A percentile compares a stretch with the other conserved stretches of the same genome.
Conservation (phyloP, 495 filamentous ascomycete species). For the Trypethelium eluteriae region DNA sequence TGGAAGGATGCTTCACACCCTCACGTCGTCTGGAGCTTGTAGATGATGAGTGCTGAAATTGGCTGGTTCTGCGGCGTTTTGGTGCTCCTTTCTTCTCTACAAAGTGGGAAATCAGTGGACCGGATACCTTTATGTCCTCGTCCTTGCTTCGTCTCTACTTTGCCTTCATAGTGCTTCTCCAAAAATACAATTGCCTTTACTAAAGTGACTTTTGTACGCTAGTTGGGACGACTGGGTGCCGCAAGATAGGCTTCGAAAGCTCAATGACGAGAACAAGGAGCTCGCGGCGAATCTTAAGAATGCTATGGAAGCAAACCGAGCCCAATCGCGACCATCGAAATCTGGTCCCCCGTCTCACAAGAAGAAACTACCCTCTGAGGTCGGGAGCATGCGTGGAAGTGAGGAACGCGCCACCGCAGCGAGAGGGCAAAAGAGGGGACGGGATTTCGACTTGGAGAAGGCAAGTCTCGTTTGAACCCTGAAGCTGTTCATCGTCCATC, state of each 20-base stretch:
- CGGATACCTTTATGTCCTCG: too few species aligned
- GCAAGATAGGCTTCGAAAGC: slow-evolving; percentile 87
- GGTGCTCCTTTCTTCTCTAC: too few species aligned
- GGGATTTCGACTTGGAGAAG: slow-evolving; percentile 81
- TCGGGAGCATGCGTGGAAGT: slow-evolving; percentile 56
- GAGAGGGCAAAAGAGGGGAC: slow-evolving; percentile 58
- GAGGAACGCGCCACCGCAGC: slow-evolving; percentile 63
- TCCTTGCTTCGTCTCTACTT: too few species aligned
- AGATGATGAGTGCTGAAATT: too few species aligned
- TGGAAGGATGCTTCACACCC: too few species aligned
- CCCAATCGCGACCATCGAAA: slow-evolving; percentile 6
- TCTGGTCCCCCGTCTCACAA: slow-evolving; percentile 41
- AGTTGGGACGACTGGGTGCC: slow-evolving; percentile 99
- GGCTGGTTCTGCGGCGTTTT: too few species aligned
- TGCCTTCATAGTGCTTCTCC: too few species aligned
- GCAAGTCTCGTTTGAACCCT: slow-evolving; percentile 45
- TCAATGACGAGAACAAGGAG: slow-evolving; percentile 87
- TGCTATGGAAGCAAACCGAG: slow-evolving; percentile 46
- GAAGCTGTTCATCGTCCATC: background rate
- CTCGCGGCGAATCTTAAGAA: slow-evolving; percentile 61
- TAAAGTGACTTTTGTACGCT: slow-evolving; percentile 6
- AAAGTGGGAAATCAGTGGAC: too few species aligned
- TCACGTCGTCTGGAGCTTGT: too few species aligned
- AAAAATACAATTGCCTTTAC: too few species aligned
- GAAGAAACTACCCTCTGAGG: slow-evolving; percentile 30